Conservation (phyloP, 257 asterid genomes). For the Solanum appendiculatum region DNA sequence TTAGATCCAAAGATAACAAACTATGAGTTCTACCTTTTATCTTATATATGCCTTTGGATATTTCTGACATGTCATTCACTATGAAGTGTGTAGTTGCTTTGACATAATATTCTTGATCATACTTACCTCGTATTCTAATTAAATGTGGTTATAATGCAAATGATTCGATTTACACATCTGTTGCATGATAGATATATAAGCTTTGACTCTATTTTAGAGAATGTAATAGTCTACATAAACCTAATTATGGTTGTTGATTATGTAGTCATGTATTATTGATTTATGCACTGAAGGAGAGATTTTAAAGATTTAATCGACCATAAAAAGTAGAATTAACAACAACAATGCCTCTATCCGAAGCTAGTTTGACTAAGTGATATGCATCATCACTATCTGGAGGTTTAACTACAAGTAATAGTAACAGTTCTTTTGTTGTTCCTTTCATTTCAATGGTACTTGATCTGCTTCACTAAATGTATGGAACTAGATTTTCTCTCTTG, state of each 20-base stretch:
- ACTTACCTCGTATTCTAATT: neutral
- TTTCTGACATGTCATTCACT: neutral
- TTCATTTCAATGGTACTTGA: neutral
- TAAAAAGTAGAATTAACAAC: neutral
- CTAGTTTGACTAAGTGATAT: neutral
- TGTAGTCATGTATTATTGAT: neutral
- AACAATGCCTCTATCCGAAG: neutral
- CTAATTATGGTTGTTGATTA: neutral
- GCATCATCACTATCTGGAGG: neutral
- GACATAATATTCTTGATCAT: neutral
- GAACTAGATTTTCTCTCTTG: too few species aligned
- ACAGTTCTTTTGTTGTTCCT: neutral
- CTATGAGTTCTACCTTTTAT: neutral
- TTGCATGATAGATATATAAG: neutral
- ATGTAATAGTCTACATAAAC: neutral
- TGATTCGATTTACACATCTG: neutral
- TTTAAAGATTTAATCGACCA: neutral
- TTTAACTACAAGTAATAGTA: neutral
- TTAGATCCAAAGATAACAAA: slow-evolving; percentile 22
- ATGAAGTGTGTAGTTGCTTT: neutral
- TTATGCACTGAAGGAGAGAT: neutral
- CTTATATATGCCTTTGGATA: neutral
- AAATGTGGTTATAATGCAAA: neutral
- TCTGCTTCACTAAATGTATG: neutral
- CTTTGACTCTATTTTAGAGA: neutral